Evolutionary conservation across 2,329 filamentous ascomycete genomes (phyloP).

Genomic region (Blumeria hordei): DNA sequence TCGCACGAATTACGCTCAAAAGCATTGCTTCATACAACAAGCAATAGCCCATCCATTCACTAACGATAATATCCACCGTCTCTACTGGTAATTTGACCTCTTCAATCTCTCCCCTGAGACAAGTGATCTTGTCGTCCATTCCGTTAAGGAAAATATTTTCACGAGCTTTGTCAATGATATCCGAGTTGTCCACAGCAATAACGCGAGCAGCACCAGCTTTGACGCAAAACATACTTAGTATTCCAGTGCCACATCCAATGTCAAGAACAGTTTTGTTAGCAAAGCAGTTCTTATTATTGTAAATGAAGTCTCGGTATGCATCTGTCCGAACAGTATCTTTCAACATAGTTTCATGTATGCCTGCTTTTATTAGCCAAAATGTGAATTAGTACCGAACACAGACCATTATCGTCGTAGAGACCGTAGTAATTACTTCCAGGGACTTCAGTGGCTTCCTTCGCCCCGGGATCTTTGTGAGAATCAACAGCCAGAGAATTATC

Average conservation of each 20-base stretch:
- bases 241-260: conserved; percentile 71
- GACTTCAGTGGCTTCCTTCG: conserved; percentile 19
- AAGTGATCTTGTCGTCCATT: conserved; percentile 49
- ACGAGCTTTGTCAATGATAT: conserved; percentile 66
- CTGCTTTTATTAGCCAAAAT: conserved; percentile 18
- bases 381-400: conserved; percentile 2
- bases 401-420: conserved; percentile 43
- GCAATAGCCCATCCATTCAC: conserved; percentile 95
- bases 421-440: conserved; percentile 37
- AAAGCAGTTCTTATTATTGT: conserved; percentile 72
- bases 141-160: conserved; percentile 69
- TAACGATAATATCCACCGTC: conserved; percentile 82
- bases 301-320: conserved; percentile 85
- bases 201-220: conserved; percentile 70
- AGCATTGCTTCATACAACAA: conserved; percentile 92
- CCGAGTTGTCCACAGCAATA: conserved; percentile 77
- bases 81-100: conserved; percentile 56
- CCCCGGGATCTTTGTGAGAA: conserved; percentile 7
- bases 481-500: conserved; percentile 5
- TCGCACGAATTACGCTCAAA: conserved; percentile 68
- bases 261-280: conserved; percentile 70
- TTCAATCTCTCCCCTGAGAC: conserved; percentile 67
- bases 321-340: conserved; percentile 76
- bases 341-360: conserved; percentile 89
- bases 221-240: conserved; percentile 85